These are phyloP conservation scores for Rhodotorula kratochvilovae DNA, from an alignment of 768 basidiomycete genomes.

Conservation along the genomic window DNA sequence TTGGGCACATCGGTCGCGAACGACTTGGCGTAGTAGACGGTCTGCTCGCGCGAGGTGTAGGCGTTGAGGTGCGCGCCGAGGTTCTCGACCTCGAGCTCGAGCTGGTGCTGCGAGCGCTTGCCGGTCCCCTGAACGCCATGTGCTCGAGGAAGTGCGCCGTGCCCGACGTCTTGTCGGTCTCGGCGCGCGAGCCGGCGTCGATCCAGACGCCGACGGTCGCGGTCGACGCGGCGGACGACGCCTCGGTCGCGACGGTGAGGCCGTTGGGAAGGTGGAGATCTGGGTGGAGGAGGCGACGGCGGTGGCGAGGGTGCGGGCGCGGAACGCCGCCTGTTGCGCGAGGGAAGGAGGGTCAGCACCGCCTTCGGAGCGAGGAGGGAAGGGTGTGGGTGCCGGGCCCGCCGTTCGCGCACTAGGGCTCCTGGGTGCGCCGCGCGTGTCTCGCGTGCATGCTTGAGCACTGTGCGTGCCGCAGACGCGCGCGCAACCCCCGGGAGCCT, in stretches of 20 bases:
- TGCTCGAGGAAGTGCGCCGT: conserved; percentile 98
- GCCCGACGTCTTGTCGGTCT: conserved; percentile 89
- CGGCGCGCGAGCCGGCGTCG: conserved; percentile 93
- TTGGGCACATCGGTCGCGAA: conserved; percentile 89
- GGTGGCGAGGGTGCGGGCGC: conserved; percentile 48
- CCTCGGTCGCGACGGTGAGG: conserved; percentile 64
- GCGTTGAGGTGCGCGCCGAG: conserved; percentile 95
- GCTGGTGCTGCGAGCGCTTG: conserved; percentile 75
- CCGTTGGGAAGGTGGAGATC: conserved; percentile 90
- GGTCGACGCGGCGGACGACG: conserved; percentile 63
- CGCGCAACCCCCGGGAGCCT: too few relatives aligned
- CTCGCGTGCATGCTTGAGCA: too few relatives aligned
- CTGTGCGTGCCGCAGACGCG: too few relatives aligned
- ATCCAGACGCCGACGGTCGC: conserved; percentile 99
- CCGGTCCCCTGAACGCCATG: conserved; percentile 95
- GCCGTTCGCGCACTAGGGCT: too few relatives aligned
- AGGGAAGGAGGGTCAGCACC: background rate
- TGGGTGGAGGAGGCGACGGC: conserved; percentile 61
- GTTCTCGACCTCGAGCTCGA: conserved; percentile 97
- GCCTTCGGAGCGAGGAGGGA: background rate
- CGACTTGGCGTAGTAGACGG: conserved; percentile 97
- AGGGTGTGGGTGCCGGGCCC: background rate
- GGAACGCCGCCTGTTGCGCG: conserved; percentile 32
- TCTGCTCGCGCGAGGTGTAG: conserved; percentile 97
- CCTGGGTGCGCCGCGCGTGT: too few relatives aligned